A percentile compares a stretch with the other conserved stretches of the same genome.
phyloP scores from a whole-genome alignment of 129 eudicot genomes.

The Glebionis coronaria region DNA sequence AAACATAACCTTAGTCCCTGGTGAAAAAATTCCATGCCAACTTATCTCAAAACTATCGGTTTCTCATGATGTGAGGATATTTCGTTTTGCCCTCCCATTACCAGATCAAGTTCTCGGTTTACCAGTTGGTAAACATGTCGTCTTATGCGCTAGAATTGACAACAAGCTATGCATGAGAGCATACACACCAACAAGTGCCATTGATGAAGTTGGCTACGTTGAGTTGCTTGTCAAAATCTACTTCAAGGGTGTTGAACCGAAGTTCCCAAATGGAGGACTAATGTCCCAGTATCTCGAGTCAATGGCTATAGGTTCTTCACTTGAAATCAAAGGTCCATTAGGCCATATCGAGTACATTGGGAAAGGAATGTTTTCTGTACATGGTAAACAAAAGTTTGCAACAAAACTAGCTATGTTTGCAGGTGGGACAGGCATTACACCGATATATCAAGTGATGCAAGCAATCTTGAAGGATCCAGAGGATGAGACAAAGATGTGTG shows the following conservation, averaged over 20 bases:
- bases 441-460: no score
- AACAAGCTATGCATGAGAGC: conserved; percentile 94
- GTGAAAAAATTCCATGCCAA: conserved; percentile 67
- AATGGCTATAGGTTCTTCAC: conserved; percentile 41
- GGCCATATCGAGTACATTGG: conserved; percentile 96
- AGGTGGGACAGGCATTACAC: no score
- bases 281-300: conserved; percentile 82
- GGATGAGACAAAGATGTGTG: conserved; percentile 77
- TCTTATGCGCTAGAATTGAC: conserved; percentile 61
- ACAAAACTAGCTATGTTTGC: no score
- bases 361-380: conserved; percentile 58
- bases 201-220: conserved; percentile 70
- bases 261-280: conserved; percentile 82
- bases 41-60: conserved; percentile 49
- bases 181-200: conserved; percentile 69
- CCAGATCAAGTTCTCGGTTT: conserved; percentile 73
- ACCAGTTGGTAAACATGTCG: conserved; percentile 85
- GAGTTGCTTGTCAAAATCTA: conserved; percentile 80
- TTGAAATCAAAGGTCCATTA: conserved; percentile 83
- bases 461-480: conserved; percentile 85
- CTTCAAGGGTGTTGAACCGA: conserved; percentile 61
- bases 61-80: conserved; percentile 72
- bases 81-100: conserved; percentile 68
- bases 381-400: no score
- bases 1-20: conserved; percentile 54